Evolutionary conservation across 176 grass and related monocot genomes (phyloP).

Genomic region (Neostapfia colusana): DNA sequence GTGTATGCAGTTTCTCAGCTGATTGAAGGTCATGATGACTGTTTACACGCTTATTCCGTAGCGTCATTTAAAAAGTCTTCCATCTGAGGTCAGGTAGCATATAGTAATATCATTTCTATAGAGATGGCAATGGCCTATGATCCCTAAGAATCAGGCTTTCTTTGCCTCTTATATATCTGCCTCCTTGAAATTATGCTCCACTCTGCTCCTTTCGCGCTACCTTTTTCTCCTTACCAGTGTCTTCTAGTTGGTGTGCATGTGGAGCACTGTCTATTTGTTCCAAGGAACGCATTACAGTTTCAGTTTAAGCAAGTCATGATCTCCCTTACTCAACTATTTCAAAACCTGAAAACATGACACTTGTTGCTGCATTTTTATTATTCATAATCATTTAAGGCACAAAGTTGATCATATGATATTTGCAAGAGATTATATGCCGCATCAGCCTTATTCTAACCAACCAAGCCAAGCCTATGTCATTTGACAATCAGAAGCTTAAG

Average conservation of each 20-base stretch:
- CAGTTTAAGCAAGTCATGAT: too few relatives aligned
- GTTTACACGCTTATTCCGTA: slow-evolving; percentile 18
- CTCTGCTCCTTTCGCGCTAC: slow-evolving; percentile 24
- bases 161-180: slow-evolving; percentile 43
- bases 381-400: too few relatives aligned
- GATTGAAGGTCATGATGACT: slow-evolving; percentile 45
- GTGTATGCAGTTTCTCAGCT: slow-evolving; percentile 45
- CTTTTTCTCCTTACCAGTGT: slow-evolving; percentile 37
- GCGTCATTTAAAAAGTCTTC: slow-evolving; percentile 18
- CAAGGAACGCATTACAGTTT: slow-evolving; percentile 20
- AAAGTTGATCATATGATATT: too few relatives aligned
- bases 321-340: too few relatives aligned
- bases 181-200: slow-evolving; percentile 67
- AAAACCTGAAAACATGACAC: too few relatives aligned
- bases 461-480: too few relatives aligned
- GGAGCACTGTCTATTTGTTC: slow-evolving; percentile 41
- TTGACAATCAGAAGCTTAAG: too few relatives aligned
- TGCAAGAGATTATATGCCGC: too few relatives aligned
- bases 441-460: too few relatives aligned
- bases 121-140: slow-evolving; percentile 43
- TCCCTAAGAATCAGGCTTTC: slow-evolving; percentile 77
- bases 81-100: slow-evolving; percentile 44
- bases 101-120: slow-evolving; percentile 39
- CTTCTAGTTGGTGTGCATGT: slow-evolving; percentile 52
- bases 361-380: too few relatives aligned